phyloP scores from a whole-genome alignment of 2,329 filamentous ascomycete genomes.

The Bisporella sp. region DNA sequence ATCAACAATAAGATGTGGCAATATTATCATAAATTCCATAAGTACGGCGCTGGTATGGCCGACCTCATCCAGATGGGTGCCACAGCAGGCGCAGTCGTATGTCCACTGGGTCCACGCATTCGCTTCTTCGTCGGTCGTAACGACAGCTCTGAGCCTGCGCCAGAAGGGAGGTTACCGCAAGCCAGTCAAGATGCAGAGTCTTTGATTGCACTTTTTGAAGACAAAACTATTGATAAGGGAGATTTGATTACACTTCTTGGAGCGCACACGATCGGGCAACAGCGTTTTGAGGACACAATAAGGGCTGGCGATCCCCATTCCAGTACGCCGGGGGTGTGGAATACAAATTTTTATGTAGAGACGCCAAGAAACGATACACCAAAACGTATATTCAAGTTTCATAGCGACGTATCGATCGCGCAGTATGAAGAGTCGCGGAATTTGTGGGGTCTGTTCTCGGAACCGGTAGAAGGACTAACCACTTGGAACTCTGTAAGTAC shows the following conservation, averaged over 20 bases:
- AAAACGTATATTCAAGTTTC: too few relatives aligned
- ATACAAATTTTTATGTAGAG: too few relatives aligned
- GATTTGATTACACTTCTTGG: constrained; percentile 48
- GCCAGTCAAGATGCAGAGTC: constrained; percentile 37
- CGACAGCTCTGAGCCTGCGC: constrained; percentile 35
- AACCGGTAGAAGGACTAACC: too few relatives aligned
- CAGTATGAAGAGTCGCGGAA: too few relatives aligned
- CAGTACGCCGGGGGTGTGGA: not conserved
- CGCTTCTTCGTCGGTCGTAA: constrained; percentile 44
- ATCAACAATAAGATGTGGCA: constrained; percentile 33
- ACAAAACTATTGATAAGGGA: constrained; percentile 46
- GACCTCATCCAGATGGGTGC: constrained; percentile 46
- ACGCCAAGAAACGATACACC: too few relatives aligned
- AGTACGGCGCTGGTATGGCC: constrained; percentile 39
- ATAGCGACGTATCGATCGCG: too few relatives aligned
- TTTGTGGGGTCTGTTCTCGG: too few relatives aligned
- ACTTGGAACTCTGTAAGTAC: too few relatives aligned
- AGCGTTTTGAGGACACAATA: constrained; percentile 39
- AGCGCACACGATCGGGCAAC: constrained; percentile 43
- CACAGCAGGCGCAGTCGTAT: constrained; percentile 30
- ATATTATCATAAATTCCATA: constrained; percentile 29
- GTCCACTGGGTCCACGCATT: constrained; percentile 45
- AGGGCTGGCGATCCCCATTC: constrained; percentile 38
- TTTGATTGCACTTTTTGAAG: constrained; percentile 31
- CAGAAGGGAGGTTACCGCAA: constrained; percentile 37